A percentile compares a stretch with the other conserved stretches of the same genome.
Conservation (phyloP, 345 rosid genomes). For the Salix exigua region DNA sequence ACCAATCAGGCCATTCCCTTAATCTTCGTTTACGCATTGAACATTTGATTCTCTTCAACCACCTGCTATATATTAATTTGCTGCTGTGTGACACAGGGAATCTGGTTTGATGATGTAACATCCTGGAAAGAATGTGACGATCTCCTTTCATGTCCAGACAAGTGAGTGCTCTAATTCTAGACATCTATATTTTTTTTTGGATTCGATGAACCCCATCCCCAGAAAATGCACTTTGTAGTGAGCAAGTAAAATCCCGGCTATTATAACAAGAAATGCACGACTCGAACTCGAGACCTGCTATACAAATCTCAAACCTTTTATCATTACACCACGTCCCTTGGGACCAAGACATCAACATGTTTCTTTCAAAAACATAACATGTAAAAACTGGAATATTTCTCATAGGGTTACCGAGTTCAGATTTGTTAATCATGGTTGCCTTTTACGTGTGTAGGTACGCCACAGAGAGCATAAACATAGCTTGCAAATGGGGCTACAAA, state of each 20-base stretch:
- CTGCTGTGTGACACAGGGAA: slow-evolving; percentile 42
- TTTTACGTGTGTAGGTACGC: slow-evolving; percentile 48
- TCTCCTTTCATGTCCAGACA: slow-evolving; percentile 60
- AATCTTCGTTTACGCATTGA: neutral
- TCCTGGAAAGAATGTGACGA: slow-evolving; percentile 75
- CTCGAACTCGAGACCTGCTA: too few species aligned
- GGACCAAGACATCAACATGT: neutral
- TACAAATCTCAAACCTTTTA: too few species aligned
- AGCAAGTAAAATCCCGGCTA: too few species aligned
- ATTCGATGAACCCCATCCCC: too few species aligned
- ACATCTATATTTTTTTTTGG: neutral
- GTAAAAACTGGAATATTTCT: too few species aligned
- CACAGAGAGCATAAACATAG: slow-evolving; percentile 66
- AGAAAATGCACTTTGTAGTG: accelerated
- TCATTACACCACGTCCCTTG: too few species aligned
- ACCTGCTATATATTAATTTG: neutral
- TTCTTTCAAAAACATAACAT: too few species aligned
- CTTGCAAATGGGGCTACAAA: slow-evolving; percentile 92
- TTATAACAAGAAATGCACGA: too few species aligned
- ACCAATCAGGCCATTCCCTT: neutral
- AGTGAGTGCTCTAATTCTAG: slow-evolving; percentile 32
- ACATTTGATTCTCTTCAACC: neutral
- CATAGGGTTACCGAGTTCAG: too few species aligned
- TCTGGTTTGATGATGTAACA: slow-evolving; percentile 67
- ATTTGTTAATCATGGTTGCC: too few species aligned